Percentiles rank a stretch among this genome's conserved stretches.
Conservation (phyloP, 2,329 filamentous ascomycete genomes). For the Apiospora malaysiana region DNA sequence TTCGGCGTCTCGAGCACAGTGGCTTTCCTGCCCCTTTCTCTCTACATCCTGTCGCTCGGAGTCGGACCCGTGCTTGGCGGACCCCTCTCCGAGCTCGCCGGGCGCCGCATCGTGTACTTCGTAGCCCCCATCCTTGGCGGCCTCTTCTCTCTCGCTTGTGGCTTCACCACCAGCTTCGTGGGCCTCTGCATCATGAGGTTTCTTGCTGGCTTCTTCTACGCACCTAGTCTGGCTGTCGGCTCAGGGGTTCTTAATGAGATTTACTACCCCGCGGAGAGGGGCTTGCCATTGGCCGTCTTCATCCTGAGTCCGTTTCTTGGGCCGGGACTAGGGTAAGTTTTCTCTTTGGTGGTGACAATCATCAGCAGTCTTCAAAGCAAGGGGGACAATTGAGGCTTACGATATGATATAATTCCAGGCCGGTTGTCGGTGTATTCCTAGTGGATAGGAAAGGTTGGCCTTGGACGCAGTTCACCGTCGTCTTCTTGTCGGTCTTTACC, state of each 20-base stretch:
- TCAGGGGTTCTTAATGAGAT: conserved; percentile 57
- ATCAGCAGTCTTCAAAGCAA: background rate
- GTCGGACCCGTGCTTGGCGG: conserved; percentile 65
- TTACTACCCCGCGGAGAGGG: conserved; percentile 49
- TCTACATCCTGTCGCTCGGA: conserved; percentile 65
- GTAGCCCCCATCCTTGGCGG: conserved; percentile 52
- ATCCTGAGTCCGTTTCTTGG: conserved; percentile 60
- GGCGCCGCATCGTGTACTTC: conserved; percentile 59
- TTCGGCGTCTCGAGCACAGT: conserved; percentile 61
- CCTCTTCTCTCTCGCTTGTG: conserved; percentile 62
- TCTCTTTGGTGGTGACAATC: background rate
- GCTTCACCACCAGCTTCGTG: conserved; percentile 55
- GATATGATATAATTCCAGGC: conserved; percentile 36
- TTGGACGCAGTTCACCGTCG: conserved; percentile 58
- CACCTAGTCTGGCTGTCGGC: conserved; percentile 55
- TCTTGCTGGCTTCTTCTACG: conserved; percentile 58
- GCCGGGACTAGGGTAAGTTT: conserved; percentile 54
- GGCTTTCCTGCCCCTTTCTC: conserved; percentile 63
- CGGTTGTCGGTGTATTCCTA: conserved; percentile 56
- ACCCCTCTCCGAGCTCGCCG: conserved; percentile 63
- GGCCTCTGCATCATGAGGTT: conserved; percentile 61
- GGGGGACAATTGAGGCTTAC: conserved; percentile 24
- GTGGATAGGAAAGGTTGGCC: conserved; percentile 53
- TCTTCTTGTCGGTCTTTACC: conserved; percentile 51
- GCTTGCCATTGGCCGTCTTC: conserved; percentile 49